Percentiles rank a stretch among this genome's conserved stretches.
phyloP scores from a whole-genome alignment of 352 stramenopile genomes.

The Pythium apleroticum region DNA sequence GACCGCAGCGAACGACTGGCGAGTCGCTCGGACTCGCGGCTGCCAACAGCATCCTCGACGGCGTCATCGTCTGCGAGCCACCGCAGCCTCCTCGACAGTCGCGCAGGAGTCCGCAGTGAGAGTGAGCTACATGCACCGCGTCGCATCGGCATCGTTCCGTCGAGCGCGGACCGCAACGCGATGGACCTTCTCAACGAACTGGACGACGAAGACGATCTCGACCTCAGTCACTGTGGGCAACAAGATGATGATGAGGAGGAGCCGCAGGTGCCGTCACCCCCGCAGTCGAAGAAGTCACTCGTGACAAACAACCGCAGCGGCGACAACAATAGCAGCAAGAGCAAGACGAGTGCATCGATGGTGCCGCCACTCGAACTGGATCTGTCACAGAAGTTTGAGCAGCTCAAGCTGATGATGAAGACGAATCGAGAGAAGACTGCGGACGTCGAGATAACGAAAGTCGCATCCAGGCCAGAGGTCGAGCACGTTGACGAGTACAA shows the following conservation, averaged over 20 bases:
- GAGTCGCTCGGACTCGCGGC: slow-evolving; percentile 31
- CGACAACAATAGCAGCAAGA: slow-evolving; percentile 10
- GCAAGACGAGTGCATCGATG: not conserved
- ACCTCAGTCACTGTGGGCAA: not conserved
- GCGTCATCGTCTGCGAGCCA: slow-evolving; percentile 16
- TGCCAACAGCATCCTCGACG: slow-evolving; percentile 23
- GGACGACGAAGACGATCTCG: slow-evolving; percentile 26
- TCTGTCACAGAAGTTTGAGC: slow-evolving; percentile 61
- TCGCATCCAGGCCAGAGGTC: not conserved
- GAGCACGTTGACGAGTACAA: slow-evolving; percentile 6
- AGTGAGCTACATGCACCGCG: slow-evolving; percentile 59
- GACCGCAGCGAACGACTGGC: slow-evolving; percentile 33
- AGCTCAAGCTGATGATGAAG: slow-evolving; percentile 60
- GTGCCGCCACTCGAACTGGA: slow-evolving; percentile 34
- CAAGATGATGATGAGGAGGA: not conserved
- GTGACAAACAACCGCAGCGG: not conserved
- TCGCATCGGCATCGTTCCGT: slow-evolving; percentile 41
- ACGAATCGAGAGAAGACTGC: slow-evolving; percentile 38
- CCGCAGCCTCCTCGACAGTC: slow-evolving; percentile 10
- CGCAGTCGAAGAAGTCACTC: not conserved
- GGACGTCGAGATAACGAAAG: not conserved
- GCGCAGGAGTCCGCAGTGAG: slow-evolving; percentile 53
- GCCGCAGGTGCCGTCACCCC: not conserved
- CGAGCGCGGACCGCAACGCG: slow-evolving; percentile 49
- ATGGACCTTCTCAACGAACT: slow-evolving; percentile 56